These are phyloP conservation scores for Albizia julibrissin DNA, from an alignment of 306 rosid species.

Conservation along the genomic window DNA sequence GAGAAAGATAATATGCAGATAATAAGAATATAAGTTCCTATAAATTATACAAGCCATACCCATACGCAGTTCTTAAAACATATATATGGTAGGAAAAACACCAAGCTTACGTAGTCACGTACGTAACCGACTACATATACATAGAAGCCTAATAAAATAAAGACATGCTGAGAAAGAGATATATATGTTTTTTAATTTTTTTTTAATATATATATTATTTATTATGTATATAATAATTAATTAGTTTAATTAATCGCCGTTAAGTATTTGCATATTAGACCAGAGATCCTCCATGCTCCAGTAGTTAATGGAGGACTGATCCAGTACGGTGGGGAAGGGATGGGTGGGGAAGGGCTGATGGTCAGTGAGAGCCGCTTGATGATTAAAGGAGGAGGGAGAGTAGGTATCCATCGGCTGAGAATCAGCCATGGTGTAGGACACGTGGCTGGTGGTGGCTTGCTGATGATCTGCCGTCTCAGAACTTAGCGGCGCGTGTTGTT, in stretches of 20 bases:
- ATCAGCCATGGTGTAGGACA: conserved; percentile 34
- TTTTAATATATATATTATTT: neutral
- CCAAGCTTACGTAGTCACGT: conserved; percentile 22
- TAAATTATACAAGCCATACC: conserved; percentile 47
- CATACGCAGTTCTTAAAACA: neutral
- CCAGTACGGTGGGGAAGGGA: conserved; percentile 31
- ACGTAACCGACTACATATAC: conserved; percentile 31
- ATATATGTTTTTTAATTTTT: no score
- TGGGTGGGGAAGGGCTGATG: conserved; percentile 39
- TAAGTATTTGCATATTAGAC: conserved; percentile 80
- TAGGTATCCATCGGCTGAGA: conserved; percentile 47
- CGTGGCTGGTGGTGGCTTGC: conserved; percentile 55
- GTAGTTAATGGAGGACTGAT: conserved; percentile 42
- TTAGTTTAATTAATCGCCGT: conserved; percentile 41
- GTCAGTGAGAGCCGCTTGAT: conserved; percentile 39
- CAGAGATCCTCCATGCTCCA: conserved; percentile 97
- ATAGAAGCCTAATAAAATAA: conserved; percentile 38
- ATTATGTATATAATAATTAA: neutral
- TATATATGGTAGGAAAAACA: conserved; percentile 11
- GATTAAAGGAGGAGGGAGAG: conserved; percentile 40
- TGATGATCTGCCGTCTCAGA: conserved; percentile 38
- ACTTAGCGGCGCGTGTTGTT: conserved; percentile 17
- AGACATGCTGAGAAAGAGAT: conserved; percentile 22
- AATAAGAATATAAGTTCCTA: conserved; percentile 27
- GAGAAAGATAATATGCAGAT: neutral